phyloP scores from a whole-genome alignment of 2,329 filamentous ascomycete species.

The Diaporthe nobilis region DNA sequence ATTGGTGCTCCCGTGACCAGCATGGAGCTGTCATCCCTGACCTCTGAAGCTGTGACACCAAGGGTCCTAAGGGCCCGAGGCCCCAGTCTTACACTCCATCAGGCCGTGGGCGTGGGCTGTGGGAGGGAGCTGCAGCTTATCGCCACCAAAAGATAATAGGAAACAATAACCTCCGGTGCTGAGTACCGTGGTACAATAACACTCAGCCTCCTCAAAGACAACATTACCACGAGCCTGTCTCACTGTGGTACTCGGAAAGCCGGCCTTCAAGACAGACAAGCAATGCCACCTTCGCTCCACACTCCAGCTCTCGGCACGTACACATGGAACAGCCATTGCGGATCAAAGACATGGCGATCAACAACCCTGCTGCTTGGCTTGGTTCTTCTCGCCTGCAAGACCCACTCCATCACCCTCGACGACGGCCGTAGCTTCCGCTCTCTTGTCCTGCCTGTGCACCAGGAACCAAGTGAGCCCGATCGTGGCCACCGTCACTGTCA shows the following conservation, averaged over 20 bases:
- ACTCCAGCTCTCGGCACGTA: neutral
- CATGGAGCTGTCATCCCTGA: constrained; percentile 30
- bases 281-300: constrained; percentile 6
- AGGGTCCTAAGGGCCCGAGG: neutral
- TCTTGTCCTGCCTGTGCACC: constrained; percentile 42
- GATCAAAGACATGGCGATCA: neutral
- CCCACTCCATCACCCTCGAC: constrained; percentile 11
- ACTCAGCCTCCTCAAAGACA: constrained; percentile 12
- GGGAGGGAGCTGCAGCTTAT: neutral
- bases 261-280: neutral
- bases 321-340: neutral
- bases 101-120: neutral
- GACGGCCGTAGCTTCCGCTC: neutral
- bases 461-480: constrained; percentile 45
- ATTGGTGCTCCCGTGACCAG: constrained; percentile 29
- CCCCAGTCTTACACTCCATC: neutral
- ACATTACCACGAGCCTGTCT: neutral
- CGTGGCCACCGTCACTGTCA: constrained; percentile 48
- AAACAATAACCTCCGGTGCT: neutral
- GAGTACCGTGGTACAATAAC: neutral
- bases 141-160: neutral
- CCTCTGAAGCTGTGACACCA: constrained; percentile 11
- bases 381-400: neutral
- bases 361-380: constrained; percentile 4
- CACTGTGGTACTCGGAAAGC: neutral